Evolutionary conservation across 331 rosid genomes (phyloP).

Genomic region (Acacia concinna): DNA sequence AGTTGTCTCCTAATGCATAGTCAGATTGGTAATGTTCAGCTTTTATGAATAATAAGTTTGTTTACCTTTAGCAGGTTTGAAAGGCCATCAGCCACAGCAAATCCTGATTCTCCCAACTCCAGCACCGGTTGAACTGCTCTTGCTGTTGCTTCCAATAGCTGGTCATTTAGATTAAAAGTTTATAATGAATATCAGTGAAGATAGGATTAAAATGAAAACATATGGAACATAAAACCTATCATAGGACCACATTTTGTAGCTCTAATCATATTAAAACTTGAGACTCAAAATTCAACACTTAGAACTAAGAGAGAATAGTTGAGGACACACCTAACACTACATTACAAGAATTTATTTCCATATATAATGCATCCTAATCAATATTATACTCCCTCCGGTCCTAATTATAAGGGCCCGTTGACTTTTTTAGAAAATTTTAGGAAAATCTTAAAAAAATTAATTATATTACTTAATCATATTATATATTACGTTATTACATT

Average conservation of each 20-base stretch:
- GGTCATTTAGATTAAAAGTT: constrained; percentile 31
- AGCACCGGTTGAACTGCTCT: constrained; percentile 89
- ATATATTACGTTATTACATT: no score
- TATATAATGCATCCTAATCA: not conserved
- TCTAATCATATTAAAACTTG: not conserved
- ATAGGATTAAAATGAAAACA: not conserved
- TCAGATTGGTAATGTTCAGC: constrained; percentile 13
- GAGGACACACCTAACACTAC: not conserved
- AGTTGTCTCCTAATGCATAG: constrained; percentile 1
- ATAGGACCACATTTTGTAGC: not conserved
- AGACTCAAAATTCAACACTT: not conserved
- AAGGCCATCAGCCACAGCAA: constrained; percentile 91
- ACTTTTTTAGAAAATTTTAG: no score
- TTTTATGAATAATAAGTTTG: not conserved
- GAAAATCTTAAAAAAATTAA: no score
- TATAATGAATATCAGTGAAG: constrained; percentile 31
- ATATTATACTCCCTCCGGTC: no score
- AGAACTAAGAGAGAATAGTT: not conserved
- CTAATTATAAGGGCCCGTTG: no score
- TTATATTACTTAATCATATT: no score
- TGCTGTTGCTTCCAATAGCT: constrained; percentile 95
- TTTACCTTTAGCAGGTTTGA: constrained; percentile 89
- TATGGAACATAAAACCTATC: not conserved
- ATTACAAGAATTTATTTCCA: not conserved
- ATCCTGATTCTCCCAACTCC: constrained; percentile 88